A percentile compares a stretch with the other conserved stretches of the same genome.
Evolutionary conservation across 768 basidiomycete genomes (phyloP).

Genomic region (Termitomyces sp.): DNA sequence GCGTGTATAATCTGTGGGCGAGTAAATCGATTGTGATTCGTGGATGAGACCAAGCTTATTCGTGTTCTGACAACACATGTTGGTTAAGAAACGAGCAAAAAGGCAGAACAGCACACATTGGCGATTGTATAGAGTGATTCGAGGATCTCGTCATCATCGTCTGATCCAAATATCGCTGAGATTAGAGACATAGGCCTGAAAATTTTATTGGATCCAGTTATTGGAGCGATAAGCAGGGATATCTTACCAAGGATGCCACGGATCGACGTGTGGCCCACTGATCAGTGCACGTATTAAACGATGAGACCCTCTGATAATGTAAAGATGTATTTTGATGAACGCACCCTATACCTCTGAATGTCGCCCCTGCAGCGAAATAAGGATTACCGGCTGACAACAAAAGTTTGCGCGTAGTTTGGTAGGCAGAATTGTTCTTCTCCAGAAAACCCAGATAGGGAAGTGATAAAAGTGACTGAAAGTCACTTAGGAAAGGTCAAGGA

Average conservation of each 20-base stretch:
- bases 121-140: constrained; percentile 56
- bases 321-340: constrained; percentile 14
- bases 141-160: constrained; percentile 65
- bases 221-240: not conserved
- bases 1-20: constrained; percentile 52
- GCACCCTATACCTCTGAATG: constrained; percentile 66
- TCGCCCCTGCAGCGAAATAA: constrained; percentile 58
- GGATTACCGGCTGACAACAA: constrained; percentile 63
- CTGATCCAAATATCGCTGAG: constrained; percentile 66
- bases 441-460: constrained; percentile 78
- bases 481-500: not conserved
- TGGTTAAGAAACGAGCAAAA: not conserved
- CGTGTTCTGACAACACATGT: constrained; percentile 46
- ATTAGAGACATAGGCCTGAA: constrained; percentile 74
- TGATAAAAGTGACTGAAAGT: constrained; percentile 60
- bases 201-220: not conserved
- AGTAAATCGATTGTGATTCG: constrained; percentile 64
- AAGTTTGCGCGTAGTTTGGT: constrained; percentile 57
- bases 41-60: constrained; percentile 72
- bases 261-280: constrained; percentile 71
- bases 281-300: not conserved
- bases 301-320: not conserved
- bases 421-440: constrained; percentile 49
- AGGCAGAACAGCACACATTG: constrained; percentile 45
- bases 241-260: constrained; percentile 63